Conservation (phyloP, 2,329 filamentous ascomycete species). For the Aspergillus sp. region DNA sequence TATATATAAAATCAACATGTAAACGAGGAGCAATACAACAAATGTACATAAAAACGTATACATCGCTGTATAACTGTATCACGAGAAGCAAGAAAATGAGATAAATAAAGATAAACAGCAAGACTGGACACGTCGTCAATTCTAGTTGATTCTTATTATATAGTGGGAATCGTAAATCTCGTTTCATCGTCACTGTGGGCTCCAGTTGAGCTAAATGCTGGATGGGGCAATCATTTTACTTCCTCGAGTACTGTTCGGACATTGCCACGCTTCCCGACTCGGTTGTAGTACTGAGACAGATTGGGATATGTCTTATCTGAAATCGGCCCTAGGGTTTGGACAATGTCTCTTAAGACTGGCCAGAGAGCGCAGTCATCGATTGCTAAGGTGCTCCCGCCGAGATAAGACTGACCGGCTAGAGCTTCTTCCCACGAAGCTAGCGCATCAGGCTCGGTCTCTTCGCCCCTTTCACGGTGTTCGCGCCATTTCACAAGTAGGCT, state of each 20-base stretch:
- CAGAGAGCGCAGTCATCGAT: conserved; percentile 47
- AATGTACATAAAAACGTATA: not conserved
- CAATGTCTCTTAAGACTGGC: conserved; percentile 42
- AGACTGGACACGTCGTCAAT: not conserved
- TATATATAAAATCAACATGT: not conserved
- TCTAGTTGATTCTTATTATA: not conserved
- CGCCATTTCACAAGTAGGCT: conserved; percentile 32
- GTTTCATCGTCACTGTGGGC: not conserved
- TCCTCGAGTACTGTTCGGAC: conserved; percentile 34
- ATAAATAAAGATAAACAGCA: too few relatives aligned
- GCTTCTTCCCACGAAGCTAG: conserved; percentile 35
- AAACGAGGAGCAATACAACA: not conserved
- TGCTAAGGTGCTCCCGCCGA: conserved; percentile 35
- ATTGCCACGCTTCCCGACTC: conserved; percentile 39
- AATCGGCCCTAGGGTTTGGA: conserved; percentile 24
- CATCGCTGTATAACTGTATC: not conserved
- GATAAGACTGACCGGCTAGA: conserved; percentile 32
- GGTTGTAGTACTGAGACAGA: conserved; percentile 38
- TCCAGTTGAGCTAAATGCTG: not conserved
- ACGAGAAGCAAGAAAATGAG: not conserved
- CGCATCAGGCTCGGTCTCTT: conserved; percentile 10
- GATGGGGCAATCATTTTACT: not conserved
- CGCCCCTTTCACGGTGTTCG: conserved; percentile 17
- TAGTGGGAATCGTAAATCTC: not conserved
- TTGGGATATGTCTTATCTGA: conserved; percentile 29